Evolutionary conservation across 2,329 filamentous ascomycete genomes (phyloP).

Genomic region (Colletotrichum shisoi): DNA sequence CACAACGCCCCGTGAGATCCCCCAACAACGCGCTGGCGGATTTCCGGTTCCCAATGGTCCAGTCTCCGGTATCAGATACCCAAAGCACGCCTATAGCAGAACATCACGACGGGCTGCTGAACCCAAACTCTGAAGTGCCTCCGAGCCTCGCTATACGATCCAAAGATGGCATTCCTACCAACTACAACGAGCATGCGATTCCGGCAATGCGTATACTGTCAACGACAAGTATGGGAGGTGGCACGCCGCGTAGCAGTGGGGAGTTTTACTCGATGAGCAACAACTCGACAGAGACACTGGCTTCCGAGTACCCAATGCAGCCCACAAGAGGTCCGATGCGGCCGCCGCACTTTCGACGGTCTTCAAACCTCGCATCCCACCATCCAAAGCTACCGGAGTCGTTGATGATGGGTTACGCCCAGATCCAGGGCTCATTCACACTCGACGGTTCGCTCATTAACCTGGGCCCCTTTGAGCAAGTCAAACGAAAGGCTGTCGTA

Average conservation of each 20-base stretch:
- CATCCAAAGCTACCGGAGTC: slow-evolving; percentile 70
- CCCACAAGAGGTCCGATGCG: slow-evolving; percentile 49
- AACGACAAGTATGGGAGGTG: slow-evolving; percentile 75
- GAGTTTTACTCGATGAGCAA: slow-evolving; percentile 97
- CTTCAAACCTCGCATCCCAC: slow-evolving; percentile 54
- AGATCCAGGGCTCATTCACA: slow-evolving; percentile 90
- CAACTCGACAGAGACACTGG: slow-evolving; percentile 90
- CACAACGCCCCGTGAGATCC: slow-evolving; percentile 52
- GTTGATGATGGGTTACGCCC: slow-evolving; percentile 97
- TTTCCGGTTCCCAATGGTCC: slow-evolving; percentile 64
- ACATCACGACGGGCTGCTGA: slow-evolving; percentile 52
- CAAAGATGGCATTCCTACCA: slow-evolving; percentile 58
- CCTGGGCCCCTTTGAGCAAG: slow-evolving; percentile 88
- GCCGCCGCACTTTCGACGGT: slow-evolving; percentile 57
- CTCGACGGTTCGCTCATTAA: slow-evolving; percentile 92
- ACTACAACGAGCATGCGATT: slow-evolving; percentile 63
- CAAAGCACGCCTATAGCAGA: slow-evolving; percentile 44
- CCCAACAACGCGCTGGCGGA: slow-evolving; percentile 59
- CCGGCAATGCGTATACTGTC: slow-evolving; percentile 76
- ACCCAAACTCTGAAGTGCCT: slow-evolving; percentile 46
- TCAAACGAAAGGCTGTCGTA: slow-evolving; percentile 91
- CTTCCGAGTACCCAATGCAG: slow-evolving; percentile 79
- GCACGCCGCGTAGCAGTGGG: slow-evolving; percentile 87
- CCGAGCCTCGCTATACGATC: slow-evolving; percentile 50
- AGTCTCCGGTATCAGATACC: slow-evolving; percentile 52